phyloP scores from a whole-genome alignment of 129 eudicot genomes.

The Helianthus annuus region DNA sequence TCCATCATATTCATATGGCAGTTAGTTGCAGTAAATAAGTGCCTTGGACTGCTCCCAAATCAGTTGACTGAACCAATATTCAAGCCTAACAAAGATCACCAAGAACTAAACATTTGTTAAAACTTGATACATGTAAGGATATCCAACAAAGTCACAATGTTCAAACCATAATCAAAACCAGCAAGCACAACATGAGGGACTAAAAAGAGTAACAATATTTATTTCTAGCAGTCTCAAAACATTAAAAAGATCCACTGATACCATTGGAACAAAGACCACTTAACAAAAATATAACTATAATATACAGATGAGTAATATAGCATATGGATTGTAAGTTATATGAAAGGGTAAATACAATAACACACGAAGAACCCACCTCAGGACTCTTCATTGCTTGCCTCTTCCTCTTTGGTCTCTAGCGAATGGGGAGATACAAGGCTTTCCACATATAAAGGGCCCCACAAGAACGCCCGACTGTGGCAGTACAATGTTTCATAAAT shows the following conservation, averaged over 20 bases:
- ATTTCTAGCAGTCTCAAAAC: no score
- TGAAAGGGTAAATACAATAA: background rate
- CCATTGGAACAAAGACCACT: background rate
- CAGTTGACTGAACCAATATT: no score
- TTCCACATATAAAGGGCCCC: constrained; percentile 15
- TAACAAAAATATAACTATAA: background rate
- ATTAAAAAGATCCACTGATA: background rate
- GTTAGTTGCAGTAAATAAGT: no score
- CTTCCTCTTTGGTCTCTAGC: constrained; percentile 1
- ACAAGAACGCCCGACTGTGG: background rate
- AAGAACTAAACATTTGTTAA: no score
- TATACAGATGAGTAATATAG: background rate
- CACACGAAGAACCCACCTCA: constrained; percentile 13
- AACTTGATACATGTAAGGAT: no score
- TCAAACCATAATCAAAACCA: no score
- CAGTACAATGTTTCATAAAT: background rate
- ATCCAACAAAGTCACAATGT: no score
- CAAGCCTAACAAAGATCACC: no score
- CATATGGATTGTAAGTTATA: background rate
- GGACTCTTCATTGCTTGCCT: background rate
- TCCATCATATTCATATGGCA: no score
- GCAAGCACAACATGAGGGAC: no score
- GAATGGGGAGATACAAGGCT: constrained; percentile 32
- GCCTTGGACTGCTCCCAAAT: no score
- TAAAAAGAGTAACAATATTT: no score